Conservation (phyloP, 768 basidiomycete species). For the Lentinus brumalis region DNA sequence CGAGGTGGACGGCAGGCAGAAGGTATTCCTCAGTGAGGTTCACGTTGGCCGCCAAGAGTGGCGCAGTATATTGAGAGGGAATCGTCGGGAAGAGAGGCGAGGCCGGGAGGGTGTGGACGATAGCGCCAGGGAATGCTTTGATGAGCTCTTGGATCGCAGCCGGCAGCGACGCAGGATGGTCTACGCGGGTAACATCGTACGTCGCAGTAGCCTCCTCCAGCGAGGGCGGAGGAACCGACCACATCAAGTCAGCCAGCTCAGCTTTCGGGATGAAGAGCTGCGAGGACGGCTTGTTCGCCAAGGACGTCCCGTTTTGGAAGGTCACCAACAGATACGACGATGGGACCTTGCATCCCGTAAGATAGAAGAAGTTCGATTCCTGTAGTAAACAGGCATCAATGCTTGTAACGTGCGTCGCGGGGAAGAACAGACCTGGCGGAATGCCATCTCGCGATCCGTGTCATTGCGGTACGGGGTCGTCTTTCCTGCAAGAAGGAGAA, state of each 20-base stretch:
- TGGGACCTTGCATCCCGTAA: constrained; percentile 79
- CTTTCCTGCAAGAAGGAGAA: constrained; percentile 68
- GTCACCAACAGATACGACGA: constrained; percentile 65
- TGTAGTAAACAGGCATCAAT: constrained; percentile 18
- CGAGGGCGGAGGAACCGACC: constrained; percentile 84
- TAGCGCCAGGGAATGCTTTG: constrained; percentile 51
- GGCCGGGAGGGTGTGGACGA: constrained; percentile 67
- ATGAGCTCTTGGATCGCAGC: constrained; percentile 48
- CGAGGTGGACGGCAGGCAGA: constrained; percentile 74
- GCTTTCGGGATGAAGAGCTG: constrained; percentile 81
- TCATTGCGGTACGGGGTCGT: constrained; percentile 70
- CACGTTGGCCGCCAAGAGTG: constrained; percentile 37
- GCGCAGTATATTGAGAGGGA: constrained; percentile 43
- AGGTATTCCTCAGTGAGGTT: constrained; percentile 64
- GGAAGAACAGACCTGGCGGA: constrained; percentile 45
- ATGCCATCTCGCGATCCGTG: constrained; percentile 80
- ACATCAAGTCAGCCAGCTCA: constrained; percentile 76
- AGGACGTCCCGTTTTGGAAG: constrained; percentile 52
- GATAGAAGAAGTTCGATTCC: constrained; percentile 89
- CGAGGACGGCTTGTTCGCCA: constrained; percentile 44
- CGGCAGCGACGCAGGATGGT: constrained; percentile 50
- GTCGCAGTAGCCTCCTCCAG: constrained; percentile 54
- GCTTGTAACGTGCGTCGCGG: constrained; percentile 26
- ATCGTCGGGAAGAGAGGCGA: constrained; percentile 56
- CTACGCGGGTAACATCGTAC: constrained; percentile 61